Base-by-base conservation (phyloP, 768 basidiomycete species). In the Leucocoprinus sp. region DNA sequence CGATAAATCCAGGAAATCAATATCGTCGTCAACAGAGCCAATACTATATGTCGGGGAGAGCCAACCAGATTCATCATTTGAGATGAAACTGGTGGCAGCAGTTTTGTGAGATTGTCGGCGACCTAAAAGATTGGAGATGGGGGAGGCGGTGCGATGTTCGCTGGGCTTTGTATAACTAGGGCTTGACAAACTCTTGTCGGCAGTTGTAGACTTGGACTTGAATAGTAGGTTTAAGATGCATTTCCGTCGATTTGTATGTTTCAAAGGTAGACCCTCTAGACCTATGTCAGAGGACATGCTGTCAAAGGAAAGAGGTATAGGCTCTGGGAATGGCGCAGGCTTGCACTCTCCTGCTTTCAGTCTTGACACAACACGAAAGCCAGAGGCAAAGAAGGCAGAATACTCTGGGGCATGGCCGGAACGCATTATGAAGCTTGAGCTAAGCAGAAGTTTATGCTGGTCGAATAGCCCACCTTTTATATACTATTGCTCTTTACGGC, bases 371-470 rank as follows among this genome's bases (percentile, higher is more conserved):
- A 64, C 66, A 39, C 65, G 66, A 36, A 72, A 65, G 6, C 72
- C 72, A 34, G 69, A 70, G 21, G 65, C 60, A 55, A 74, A 72
- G 60, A 74, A 71, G 28, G 72, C 70, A 14, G 72, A 73, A 55
- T 73, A 73, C 19, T 59, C 60, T 31, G 56, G 54, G 34, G 57
- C 43, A 18, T 50, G 45, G 39, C 48, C 45, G 41, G 53, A 21
- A 22, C 33, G 29, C 41, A 31, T 42, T 4, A n/a, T 8, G 19
- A 28, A 9, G 17, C 8, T 14, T 3, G 4, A 34, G 33, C 7
- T 6, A 34, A 12, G 33, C 5, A 17, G 33, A 34, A n/a, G 14
- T 29, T 7, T 29, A n/a, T n/a, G 34, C 29, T 40, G 28, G 31
- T 29, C 26, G 39, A 31, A 19, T 11, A 33, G 41, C 41, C 22